Percentiles rank a stretch among this genome's conserved stretches.
These are phyloP conservation scores for Lizonia empirigonia DNA, from an alignment of 2,329 filamentous ascomycete species.

Conservation along the genomic window DNA sequence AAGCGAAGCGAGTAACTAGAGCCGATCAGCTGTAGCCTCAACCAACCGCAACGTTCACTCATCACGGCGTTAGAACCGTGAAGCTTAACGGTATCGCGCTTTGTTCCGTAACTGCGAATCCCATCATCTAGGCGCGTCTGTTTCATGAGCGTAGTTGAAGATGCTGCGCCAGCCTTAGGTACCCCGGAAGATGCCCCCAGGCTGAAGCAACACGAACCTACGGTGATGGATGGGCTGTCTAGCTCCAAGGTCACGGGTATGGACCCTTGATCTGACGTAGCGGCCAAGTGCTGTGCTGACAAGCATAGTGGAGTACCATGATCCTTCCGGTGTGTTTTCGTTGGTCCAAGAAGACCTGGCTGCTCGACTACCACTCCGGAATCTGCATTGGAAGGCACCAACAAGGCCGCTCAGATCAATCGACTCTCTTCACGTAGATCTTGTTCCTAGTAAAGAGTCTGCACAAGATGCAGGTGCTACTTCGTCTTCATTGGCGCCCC, in stretches of 20 bases:
- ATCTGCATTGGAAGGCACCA: conserved; percentile 97
- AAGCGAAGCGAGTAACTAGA: conserved; percentile 18
- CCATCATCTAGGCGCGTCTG: conserved; percentile 1
- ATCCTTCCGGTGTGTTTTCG: conserved; percentile 87
- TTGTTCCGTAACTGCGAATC: background rate
- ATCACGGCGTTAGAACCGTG: conserved; percentile 24
- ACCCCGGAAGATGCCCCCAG: conserved; percentile 43
- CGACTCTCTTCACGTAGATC: conserved; percentile 86
- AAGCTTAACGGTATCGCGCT: conserved; percentile 27
- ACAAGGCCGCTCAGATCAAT: conserved; percentile 91
- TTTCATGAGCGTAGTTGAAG: conserved; percentile 47
- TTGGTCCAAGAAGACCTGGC: conserved; percentile 78
- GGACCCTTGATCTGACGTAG: conserved; percentile 13
- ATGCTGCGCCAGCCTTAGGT: conserved; percentile 47
- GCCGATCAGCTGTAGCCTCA: conserved; percentile 10
- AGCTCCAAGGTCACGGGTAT: conserved; percentile 60
- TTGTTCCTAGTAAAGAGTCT: conserved; percentile 67
- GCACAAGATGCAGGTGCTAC: conserved; percentile 48
- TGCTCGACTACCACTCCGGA: conserved; percentile 80
- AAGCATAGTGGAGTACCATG: conserved; percentile 85
- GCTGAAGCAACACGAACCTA: conserved; percentile 35
- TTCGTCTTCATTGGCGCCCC: conserved; percentile 26
- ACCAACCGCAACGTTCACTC: conserved; percentile 30
- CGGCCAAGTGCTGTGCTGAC: conserved; percentile 26
- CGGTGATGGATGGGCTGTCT: conserved; percentile 50